Percentiles rank a stretch among this genome's conserved stretches.
Conservation (phyloP, 2,329 filamentous ascomycete genomes). For the Xylaria digitata region DNA sequence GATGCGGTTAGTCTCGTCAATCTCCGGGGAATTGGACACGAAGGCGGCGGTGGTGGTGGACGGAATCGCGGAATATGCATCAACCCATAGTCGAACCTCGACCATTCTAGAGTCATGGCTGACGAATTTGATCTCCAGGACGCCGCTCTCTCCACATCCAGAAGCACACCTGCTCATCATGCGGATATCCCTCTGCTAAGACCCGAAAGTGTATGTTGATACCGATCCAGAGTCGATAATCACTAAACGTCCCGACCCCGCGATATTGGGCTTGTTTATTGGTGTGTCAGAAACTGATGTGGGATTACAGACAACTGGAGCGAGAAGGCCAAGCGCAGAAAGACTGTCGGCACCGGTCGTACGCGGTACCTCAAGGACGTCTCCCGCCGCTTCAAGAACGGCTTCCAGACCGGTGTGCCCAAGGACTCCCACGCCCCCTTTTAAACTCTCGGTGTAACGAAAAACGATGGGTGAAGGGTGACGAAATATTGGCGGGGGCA, state of each 20-base stretch:
- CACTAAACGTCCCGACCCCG: slow-evolving; percentile 1
- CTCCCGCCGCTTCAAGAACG: slow-evolving; percentile 95
- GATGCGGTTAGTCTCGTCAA: slow-evolving; percentile 81
- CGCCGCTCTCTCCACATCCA: slow-evolving; percentile 98
- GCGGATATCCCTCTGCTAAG: slow-evolving; percentile 98
- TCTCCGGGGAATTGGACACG: slow-evolving; percentile 2
- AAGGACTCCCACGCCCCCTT: slow-evolving; percentile 75
- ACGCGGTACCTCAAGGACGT: slow-evolving; percentile 95
- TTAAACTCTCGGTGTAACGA: slow-evolving; percentile 39
- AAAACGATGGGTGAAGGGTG: slow-evolving; percentile 52
- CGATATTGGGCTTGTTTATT: slow-evolving; percentile 8
- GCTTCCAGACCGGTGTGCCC: slow-evolving; percentile 90
- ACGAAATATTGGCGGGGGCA: slow-evolving; percentile 49
- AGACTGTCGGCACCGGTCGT: slow-evolving; percentile 97
- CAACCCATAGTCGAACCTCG: slow-evolving; percentile 14
- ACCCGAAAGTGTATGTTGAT: slow-evolving; percentile 90
- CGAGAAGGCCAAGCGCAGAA: slow-evolving; percentile 99
- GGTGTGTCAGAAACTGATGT: slow-evolving; percentile 28
- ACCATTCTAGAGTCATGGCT: slow-evolving; percentile 4
- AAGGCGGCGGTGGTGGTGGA: slow-evolving; percentile 16
- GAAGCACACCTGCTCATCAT: slow-evolving; percentile 96
- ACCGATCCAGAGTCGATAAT: slow-evolving; percentile 39
- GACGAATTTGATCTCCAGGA: slow-evolving; percentile 64
- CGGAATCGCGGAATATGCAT: slow-evolving; percentile 20
- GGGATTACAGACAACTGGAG: slow-evolving; percentile 89